A percentile compares a stretch with the other conserved stretches of the same genome.
Conservation (phyloP, 495 filamentous ascomycete species). For the Penicillium ochrochloron region DNA sequence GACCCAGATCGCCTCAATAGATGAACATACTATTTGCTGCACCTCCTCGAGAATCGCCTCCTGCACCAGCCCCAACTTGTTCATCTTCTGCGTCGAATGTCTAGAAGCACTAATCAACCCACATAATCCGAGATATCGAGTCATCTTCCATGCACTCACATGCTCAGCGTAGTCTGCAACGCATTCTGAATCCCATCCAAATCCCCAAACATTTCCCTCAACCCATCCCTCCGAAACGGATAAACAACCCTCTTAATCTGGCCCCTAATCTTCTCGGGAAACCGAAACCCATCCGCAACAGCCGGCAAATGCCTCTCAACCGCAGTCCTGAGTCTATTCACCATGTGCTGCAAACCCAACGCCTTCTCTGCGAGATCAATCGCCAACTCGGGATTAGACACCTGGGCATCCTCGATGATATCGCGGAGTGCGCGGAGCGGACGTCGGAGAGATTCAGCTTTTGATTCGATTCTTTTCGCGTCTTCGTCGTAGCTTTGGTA, state of each 20-base stretch:
- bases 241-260: slow-evolving; percentile 9
- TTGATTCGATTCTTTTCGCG: neutral
- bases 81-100: slow-evolving; percentile 7
- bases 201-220: slow-evolving; percentile 4
- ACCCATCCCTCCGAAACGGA: slow-evolving; percentile 9
- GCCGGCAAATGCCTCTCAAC: neutral
- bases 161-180: slow-evolving; percentile 7
- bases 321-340: slow-evolving; percentile 1
- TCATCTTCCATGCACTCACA: neutral
- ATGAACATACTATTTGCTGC: slow-evolving; percentile 3
- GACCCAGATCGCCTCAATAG: neutral
- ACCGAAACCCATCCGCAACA: neutral
- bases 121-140: neutral
- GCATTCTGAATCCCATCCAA: slow-evolving; percentile 8
- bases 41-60: neutral
- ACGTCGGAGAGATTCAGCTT: neutral
- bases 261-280: neutral
- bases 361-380: slow-evolving; percentile 2
- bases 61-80: neutral
- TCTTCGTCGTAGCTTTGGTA: slow-evolving; percentile 13
- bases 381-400: slow-evolving; percentile 3
- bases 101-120: neutral
- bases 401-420: slow-evolving; percentile 7
- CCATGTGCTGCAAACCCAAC: slow-evolving; percentile 1
- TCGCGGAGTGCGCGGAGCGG: slow-evolving; percentile 3